Conservation (phyloP, 106 monocot species). For the Hemerocallis citrina region DNA sequence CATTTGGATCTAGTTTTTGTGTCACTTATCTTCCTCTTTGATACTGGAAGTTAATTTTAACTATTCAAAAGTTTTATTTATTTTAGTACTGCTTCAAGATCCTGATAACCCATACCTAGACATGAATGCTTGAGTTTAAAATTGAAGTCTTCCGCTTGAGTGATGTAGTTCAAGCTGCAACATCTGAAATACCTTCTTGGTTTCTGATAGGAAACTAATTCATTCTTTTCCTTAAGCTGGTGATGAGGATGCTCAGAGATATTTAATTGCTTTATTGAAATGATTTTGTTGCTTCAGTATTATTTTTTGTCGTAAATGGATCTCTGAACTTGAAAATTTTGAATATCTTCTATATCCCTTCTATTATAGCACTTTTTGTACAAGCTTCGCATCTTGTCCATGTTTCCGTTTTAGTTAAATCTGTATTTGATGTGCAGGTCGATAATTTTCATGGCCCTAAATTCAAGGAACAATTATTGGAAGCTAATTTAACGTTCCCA, state of each 20-base stretch:
- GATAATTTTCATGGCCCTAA: constrained; percentile 44
- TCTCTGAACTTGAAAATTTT: neutral
- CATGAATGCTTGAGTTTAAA: too few relatives aligned
- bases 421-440: constrained; percentile 44
- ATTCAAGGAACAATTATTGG: constrained; percentile 36
- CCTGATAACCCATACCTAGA: too few relatives aligned
- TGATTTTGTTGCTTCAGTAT: neutral
- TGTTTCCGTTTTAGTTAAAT: neutral
- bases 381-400: neutral
- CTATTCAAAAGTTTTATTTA: too few relatives aligned
- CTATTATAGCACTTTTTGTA: neutral
- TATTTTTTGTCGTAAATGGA: neutral
- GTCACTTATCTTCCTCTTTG: too few relatives aligned
- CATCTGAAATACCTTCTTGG: too few relatives aligned
- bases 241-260: too few relatives aligned
- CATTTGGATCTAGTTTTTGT: neutral
- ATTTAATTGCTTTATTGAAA: neutral
- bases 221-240: too few relatives aligned
- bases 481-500: constrained; percentile 72
- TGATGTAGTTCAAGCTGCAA: too few relatives aligned
- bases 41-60: too few relatives aligned
- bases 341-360: neutral
- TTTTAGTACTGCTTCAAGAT: too few relatives aligned
- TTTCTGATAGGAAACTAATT: too few relatives aligned
- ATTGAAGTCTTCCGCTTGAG: too few relatives aligned